Evolutionary conservation across 225 moss, liverwort and hornwort species (phyloP).

Genomic region (Thuidium tamariscinum): DNA sequence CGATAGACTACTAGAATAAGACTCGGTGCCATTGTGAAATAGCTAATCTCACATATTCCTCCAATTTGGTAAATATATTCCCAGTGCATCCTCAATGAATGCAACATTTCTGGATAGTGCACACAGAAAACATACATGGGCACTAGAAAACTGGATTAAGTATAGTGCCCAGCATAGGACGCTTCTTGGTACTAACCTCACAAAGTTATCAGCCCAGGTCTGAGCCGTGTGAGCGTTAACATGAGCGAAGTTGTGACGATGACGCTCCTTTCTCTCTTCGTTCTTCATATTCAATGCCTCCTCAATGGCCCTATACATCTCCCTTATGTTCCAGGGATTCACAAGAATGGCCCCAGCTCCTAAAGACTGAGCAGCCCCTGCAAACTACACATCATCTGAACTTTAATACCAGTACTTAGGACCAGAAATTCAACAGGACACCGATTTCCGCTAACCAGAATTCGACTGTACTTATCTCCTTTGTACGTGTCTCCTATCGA

Average conservation of each 20-base stretch:
- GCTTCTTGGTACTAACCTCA: conserved; percentile 37
- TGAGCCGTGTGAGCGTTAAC: conserved; percentile 94
- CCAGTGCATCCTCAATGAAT: not conserved
- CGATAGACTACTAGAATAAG: not conserved
- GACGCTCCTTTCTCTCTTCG: conserved; percentile 72
- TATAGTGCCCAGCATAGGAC: not conserved
- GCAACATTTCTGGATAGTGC: not conserved
- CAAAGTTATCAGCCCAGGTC: conserved; percentile 98
- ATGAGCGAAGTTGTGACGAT: conserved; percentile 86
- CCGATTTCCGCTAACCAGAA: not conserved
- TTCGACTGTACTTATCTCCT: not conserved
- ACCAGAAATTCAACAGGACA: not conserved
- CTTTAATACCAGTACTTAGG: not conserved
- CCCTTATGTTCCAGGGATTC: conserved; percentile 98
- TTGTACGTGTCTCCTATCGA: not conserved
- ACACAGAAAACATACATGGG: not conserved
- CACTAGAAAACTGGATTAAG: conserved; percentile 2
- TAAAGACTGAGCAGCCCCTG: conserved; percentile 95
- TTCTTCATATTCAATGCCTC: conserved; percentile 77
- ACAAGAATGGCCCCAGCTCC: conserved; percentile 98
- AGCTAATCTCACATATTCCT: not conserved
- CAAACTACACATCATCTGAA: conserved; percentile 51
- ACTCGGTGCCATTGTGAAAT: not conserved
- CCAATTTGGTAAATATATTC: not conserved
- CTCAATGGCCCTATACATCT: conserved; percentile 89